These are phyloP conservation scores for Vararia minispora DNA, from an alignment of 768 basidiomycete genomes.

Conservation along the genomic window DNA sequence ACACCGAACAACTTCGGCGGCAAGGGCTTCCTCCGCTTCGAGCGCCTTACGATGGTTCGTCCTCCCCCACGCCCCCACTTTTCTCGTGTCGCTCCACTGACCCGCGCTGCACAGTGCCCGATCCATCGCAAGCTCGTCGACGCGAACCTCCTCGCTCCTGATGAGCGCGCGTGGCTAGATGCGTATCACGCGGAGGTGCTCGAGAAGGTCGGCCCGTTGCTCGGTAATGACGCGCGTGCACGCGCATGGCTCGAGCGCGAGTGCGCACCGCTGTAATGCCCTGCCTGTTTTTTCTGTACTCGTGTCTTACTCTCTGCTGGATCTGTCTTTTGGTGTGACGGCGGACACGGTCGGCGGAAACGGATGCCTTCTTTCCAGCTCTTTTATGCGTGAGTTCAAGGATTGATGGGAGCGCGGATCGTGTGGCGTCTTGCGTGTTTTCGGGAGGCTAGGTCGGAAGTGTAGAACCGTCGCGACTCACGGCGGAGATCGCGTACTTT, in stretches of 20 bases:
- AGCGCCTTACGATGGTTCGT: conserved; percentile 79
- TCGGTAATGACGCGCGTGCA: conserved; percentile 51
- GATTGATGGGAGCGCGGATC: no score
- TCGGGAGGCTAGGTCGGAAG: no score
- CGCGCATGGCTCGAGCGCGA: conserved; percentile 54
- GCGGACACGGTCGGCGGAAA: no score
- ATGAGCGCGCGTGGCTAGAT: conserved; percentile 80
- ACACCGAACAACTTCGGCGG: conserved; percentile 73
- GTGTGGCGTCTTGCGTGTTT: no score
- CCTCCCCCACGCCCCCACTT: neutral
- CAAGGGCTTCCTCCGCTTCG: conserved; percentile 77
- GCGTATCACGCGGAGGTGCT: conserved; percentile 69
- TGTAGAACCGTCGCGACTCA: no score
- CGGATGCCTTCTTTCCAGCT: no score
- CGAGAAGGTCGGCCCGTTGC: conserved; percentile 61
- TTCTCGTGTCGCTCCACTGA: conserved; percentile 2
- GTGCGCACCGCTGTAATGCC: conserved; percentile 26
- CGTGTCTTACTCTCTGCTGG: neutral
- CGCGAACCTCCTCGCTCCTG: conserved; percentile 39
- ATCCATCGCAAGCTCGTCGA: conserved; percentile 83
- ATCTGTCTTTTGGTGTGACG: no score
- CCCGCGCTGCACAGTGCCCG: conserved; percentile 42
- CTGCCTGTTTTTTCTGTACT: neutral
- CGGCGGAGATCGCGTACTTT: no score
- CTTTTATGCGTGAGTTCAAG: no score